A percentile compares a stretch with the other conserved stretches of the same genome.
phyloP scores from a whole-genome alignment of 345 rosid species.

The Lumnitzera littorea region DNA sequence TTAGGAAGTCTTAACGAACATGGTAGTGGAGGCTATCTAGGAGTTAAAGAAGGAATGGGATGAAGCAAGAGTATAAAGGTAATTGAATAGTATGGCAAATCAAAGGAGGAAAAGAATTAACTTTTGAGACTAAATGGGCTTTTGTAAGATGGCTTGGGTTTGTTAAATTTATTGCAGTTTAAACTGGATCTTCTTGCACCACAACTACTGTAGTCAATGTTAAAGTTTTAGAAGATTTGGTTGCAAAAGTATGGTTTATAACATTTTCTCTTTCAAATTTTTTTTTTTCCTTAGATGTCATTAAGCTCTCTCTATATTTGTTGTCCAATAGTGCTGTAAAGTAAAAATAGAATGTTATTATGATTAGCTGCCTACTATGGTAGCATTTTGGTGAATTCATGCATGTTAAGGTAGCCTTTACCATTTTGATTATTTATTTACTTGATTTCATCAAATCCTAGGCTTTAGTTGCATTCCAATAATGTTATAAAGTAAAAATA shows the following conservation, averaged over 20 bases:
- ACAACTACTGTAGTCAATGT: slow-evolving; percentile 59
- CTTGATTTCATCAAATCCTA: not conserved
- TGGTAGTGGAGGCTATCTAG: slow-evolving; percentile 74
- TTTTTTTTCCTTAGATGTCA: not conserved
- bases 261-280: not conserved
- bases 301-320: not conserved
- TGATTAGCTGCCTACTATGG: too few species aligned
- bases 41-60: slow-evolving; percentile 87
- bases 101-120: slow-evolving; percentile 42
- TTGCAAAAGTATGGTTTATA: slow-evolving; percentile 33
- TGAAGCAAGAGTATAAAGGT: slow-evolving; percentile 46
- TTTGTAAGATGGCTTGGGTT: slow-evolving; percentile 66
- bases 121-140: slow-evolving; percentile 67
- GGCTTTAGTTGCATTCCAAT: not conserved
- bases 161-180: slow-evolving; percentile 67
- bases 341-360: too few species aligned
- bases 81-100: slow-evolving; percentile 60
- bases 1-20: slow-evolving; percentile 37
- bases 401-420: too few species aligned
- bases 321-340: not conserved
- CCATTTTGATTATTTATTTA: not conserved
- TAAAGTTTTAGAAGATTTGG: slow-evolving; percentile 61
- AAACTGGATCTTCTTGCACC: slow-evolving; percentile 83
- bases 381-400: too few species aligned
- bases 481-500: not conserved